phyloP scores from a whole-genome alignment of 192 early-diverging fungal species.

The Backusella parvicylindrica region DNA sequence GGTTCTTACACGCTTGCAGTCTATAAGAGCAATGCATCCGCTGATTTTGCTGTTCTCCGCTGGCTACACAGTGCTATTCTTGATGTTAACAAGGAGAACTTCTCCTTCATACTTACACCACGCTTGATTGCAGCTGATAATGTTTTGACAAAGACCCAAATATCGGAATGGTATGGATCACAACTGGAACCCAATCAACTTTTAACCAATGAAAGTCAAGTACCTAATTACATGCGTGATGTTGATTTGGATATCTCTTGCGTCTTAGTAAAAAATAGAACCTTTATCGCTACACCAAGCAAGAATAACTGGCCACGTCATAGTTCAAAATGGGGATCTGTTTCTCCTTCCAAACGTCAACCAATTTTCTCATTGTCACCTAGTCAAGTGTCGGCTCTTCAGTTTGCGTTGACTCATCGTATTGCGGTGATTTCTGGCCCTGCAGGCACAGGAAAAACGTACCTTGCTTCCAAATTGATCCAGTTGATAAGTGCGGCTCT shows the following conservation, averaged over 20 bases:
- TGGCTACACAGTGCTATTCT: not conserved
- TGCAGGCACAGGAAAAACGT: conserved; percentile 30
- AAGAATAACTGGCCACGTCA: conserved; percentile 18
- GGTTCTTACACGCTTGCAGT: not conserved
- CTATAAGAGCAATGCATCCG: not conserved
- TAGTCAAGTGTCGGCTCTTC: conserved; percentile 22
- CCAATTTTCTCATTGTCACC: conserved; percentile 17
- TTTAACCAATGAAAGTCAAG: not conserved
- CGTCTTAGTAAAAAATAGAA: not conserved
- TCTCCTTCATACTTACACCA: not conserved
- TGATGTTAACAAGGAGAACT: not conserved
- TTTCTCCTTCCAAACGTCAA: not conserved
- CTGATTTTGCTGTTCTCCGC: not conserved
- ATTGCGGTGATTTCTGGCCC: conserved; percentile 24
- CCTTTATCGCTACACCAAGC: not conserved
- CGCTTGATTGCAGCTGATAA: not conserved
- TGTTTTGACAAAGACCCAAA: not conserved
- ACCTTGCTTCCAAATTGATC: conserved; percentile 19
- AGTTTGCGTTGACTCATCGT: conserved; percentile 21
- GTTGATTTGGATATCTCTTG: conserved; percentile 13
- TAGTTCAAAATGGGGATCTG: not conserved
- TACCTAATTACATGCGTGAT: conserved; percentile 1
- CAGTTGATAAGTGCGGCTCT: conserved; percentile 22
- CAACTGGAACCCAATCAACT: not conserved
- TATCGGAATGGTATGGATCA: not conserved